phyloP scores from a whole-genome alignment of 83 land plant species.

The Diphasiastrum complanatum region DNA sequence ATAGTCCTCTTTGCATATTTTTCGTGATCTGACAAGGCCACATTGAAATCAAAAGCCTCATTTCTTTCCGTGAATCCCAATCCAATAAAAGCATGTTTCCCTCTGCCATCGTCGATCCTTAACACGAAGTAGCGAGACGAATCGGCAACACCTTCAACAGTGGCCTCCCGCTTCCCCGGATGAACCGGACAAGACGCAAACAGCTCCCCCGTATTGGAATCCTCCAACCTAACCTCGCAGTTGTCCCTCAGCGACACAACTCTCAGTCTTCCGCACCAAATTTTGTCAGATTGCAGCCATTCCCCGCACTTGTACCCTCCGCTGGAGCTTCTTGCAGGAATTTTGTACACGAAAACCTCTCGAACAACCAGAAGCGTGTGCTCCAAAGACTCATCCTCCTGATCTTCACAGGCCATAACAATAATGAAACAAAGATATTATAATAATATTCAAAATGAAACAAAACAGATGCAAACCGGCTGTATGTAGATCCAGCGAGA shows the following conservation, averaged over 20 bases:
- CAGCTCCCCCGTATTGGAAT: conserved; percentile 81
- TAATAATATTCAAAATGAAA: too few relatives aligned
- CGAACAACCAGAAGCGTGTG: conserved; percentile 93
- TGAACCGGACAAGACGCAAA: conserved; percentile 87
- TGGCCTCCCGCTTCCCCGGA: conserved; percentile 72
- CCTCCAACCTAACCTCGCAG: conserved; percentile 93
- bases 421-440: too few relatives aligned
- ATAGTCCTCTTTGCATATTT: conserved; percentile 74
- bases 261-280: conserved; percentile 93
- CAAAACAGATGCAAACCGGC: too few relatives aligned
- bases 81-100: conserved; percentile 96
- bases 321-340: conserved; percentile 81
- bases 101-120: conserved; percentile 86
- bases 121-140: conserved; percentile 95
- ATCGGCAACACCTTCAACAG: conserved; percentile 82
- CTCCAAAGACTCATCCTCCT: conserved; percentile 74
- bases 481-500: too few relatives aligned
- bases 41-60: conserved; percentile 99
- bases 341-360: conserved; percentile 88
- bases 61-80: conserved; percentile 86
- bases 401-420: too few relatives aligned
- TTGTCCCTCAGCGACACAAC: conserved; percentile 72
- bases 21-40: conserved; percentile 95
- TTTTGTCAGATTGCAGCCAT: conserved; percentile 97
- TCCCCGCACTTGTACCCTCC: conserved; percentile 98